Evolutionary conservation across 148 eudicot species (phyloP), one percentile per base, ranked within the genome.

Genomic region (Diospyros kaki): DNA sequence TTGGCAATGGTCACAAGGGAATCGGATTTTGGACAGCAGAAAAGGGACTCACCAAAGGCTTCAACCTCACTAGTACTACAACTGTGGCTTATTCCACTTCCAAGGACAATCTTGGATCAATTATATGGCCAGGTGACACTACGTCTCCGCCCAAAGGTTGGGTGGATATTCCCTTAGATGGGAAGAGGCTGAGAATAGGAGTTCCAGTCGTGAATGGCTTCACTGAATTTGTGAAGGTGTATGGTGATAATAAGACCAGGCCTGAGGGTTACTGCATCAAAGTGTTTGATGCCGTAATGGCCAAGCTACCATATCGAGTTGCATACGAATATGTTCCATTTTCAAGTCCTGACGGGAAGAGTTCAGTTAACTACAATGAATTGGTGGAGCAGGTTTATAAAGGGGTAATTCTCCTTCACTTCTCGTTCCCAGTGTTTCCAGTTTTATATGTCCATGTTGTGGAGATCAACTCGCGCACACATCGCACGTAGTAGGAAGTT

Each of bases 261-360:
- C 81, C 79, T 2, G 58, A 78, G 9, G 93, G 96, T 6, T 86
- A 73, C 68, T 87, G 91, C 64, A 87, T 85, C 15, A 90, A 89
- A 69, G 84, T 91, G 17, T 91, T 91, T 72, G 83, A 89, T 59
- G 86, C 85, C 39, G 87, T 83, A 11, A 75, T 91, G 80, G 56
- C 42, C 3, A 65, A 77, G 41, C 64, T 86, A 43, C 87, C 91
- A 0, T 91, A 91, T 50, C 71, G 71, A 4, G 88, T 89, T 45
- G 78, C 65, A 6, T 89, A 89, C 60, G 82, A 89, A 52, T 89
- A 82, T 52, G 18, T 89, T 51, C 91, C 92, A 1, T 87, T 60
- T 44, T 70, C 65, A 4, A 82, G 67, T 15, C 43, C 75, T 15
- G 77, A 72, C 38, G 86, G 83, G n/a, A n/a, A 40, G 56, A 61